phyloP scores from a whole-genome alignment of 192 early-diverging fungal genomes.

The Gonapodya sp. region DNA sequence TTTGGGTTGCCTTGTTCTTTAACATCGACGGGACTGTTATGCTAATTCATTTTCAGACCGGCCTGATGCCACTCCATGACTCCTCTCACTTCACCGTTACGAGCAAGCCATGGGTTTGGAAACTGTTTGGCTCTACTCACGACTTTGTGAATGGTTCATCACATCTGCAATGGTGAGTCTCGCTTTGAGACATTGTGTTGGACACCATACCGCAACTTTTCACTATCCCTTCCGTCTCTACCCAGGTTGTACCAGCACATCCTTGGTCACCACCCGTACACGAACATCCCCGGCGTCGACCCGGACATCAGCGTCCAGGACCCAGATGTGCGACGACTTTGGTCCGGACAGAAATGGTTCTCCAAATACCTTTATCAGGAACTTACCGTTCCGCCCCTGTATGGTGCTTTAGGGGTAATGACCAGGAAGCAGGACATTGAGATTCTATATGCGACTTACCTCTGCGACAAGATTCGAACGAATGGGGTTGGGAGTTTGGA shows the following conservation, averaged over 20 bases:
- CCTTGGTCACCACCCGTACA: constrained; percentile 48
- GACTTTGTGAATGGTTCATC: constrained; percentile 49
- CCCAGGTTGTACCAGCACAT: constrained; percentile 38
- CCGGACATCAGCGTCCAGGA: constrained; percentile 38
- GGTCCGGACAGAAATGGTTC: constrained; percentile 39
- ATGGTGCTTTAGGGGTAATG: constrained; percentile 41
- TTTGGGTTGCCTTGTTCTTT: neutral
- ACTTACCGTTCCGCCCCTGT: constrained; percentile 35
- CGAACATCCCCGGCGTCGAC: constrained; percentile 44
- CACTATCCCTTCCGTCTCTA: neutral
- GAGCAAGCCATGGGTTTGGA: constrained; percentile 43
- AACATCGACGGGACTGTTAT: neutral
- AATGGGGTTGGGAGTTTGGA: constrained; percentile 35
- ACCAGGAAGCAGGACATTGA: constrained; percentile 37
- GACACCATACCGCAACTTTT: too few species aligned
- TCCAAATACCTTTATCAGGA: constrained; percentile 38
- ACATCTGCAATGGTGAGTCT: constrained; percentile 32
- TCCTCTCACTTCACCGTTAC: constrained; percentile 42
- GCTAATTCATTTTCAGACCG: constrained; percentile 14
- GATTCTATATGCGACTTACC: constrained; percentile 36
- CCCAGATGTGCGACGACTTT: constrained; percentile 43
- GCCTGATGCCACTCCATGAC: constrained; percentile 45
- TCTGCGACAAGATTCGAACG: constrained; percentile 36
- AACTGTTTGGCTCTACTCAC: constrained; percentile 39
- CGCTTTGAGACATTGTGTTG: too few species aligned